These are phyloP conservation scores for Ilyonectria destructans DNA, from an alignment of 2,329 filamentous ascomycete species.

Conservation along the genomic window DNA sequence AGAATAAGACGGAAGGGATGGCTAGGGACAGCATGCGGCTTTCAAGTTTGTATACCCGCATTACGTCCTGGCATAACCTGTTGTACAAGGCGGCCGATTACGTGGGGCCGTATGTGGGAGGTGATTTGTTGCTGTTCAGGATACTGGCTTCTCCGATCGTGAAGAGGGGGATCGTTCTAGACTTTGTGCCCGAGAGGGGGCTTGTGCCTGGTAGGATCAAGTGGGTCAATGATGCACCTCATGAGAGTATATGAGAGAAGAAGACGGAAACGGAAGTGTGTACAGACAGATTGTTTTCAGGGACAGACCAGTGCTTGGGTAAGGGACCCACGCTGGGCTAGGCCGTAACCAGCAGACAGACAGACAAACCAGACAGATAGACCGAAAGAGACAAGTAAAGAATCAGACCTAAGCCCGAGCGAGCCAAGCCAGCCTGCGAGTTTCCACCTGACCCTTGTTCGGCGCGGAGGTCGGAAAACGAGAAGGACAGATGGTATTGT, in stretches of 20 bases:
- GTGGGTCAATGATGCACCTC: conserved; percentile 27
- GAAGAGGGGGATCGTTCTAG: conserved; percentile 31
- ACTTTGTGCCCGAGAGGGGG: conserved; percentile 37
- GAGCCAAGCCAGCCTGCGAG: too few species aligned
- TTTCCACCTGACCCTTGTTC: too few species aligned
- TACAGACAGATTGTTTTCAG: too few species aligned
- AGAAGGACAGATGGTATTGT: too few species aligned
- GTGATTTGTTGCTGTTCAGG: conserved; percentile 35
- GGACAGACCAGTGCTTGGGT: too few species aligned
- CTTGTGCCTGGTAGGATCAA: conserved; percentile 29
- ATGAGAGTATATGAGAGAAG: background rate
- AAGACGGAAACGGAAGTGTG: too few species aligned
- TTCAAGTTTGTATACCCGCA: conserved; percentile 18
- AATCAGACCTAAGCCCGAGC: too few species aligned
- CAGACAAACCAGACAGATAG: too few species aligned
- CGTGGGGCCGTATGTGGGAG: conserved; percentile 35
- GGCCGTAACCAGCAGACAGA: too few species aligned
- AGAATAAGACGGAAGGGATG: conserved; percentile 26
- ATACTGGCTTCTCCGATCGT: conserved; percentile 37
- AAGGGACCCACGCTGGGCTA: too few species aligned
- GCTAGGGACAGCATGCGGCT: conserved; percentile 30
- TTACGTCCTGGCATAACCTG: conserved; percentile 37
- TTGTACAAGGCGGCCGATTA: conserved; percentile 35
- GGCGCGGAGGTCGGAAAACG: too few species aligned
- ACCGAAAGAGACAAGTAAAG: too few species aligned